Conservation (phyloP, 176 grass and related monocot species). For the Stipa capillata region DNA sequence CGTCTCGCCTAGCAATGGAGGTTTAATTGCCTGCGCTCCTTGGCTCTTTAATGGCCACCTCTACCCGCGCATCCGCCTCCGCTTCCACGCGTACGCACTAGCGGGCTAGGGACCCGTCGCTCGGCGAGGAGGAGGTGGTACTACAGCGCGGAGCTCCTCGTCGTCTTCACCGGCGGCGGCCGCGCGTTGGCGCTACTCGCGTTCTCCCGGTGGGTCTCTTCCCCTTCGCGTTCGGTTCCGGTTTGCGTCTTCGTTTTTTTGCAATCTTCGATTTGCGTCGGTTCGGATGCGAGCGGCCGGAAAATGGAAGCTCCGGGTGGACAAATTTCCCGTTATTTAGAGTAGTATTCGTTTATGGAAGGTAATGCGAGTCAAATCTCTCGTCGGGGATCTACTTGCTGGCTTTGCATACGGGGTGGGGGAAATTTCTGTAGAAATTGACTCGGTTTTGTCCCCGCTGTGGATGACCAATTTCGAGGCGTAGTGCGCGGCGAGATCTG, state of each 20-base stretch:
- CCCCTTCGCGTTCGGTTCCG: not conserved
- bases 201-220: constrained; percentile 11
- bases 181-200: not conserved
- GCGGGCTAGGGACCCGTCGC: constrained; percentile 1
- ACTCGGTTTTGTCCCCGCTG: constrained; percentile 10
- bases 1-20: constrained; percentile 23
- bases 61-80: not conserved
- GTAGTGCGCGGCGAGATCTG: constrained; percentile 35
- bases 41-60: constrained; percentile 47
- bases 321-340: not conserved
- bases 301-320: not conserved
- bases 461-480: constrained; percentile 3
- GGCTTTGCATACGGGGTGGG: not conserved
- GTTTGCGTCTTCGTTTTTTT: not conserved
- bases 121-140: not conserved
- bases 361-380: constrained; percentile 25
- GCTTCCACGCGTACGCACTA: constrained; percentile 6
- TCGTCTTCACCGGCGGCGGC: not conserved
- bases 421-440: not conserved
- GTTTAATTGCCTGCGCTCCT: constrained; percentile 23
- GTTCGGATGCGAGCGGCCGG: not conserved
- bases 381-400: not conserved
- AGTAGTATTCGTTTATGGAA: not conserved
- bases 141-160: not conserved
- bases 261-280: not conserved